Evolutionary conservation across 495 filamentous ascomycete species (phyloP), one percentile per base, ranked within the genome.

Genomic region (Penicillium tannophilum): DNA sequence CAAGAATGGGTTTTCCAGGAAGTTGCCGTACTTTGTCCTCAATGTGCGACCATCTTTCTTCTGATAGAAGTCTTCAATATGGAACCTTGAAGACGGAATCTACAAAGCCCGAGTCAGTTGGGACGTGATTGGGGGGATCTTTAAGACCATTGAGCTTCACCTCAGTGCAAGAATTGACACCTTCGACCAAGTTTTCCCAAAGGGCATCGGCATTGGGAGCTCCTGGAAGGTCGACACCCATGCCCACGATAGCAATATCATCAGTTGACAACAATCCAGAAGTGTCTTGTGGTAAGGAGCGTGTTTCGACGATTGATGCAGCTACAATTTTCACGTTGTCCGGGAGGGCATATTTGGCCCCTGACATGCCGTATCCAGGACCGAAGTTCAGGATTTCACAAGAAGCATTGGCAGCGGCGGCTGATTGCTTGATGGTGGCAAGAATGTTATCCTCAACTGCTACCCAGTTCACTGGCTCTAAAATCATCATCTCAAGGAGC

Each of bases 91-190:
- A 28, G 11, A 9, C 10, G 47, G 47, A 30, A 26, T 50, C 24
- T 30, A 23, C 4, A 41, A 3, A 41, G 10, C 2, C 2, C 44
- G 44, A 28, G 28, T 50, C 14, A 11, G 24, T 4, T 50, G 28
- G 23, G n/a, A 20, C 2, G 19, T 17, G 10, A 1, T 19, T 4
- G 4, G 19, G 19, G 17, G 19, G 10, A 20, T 10, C 5, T 10
- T 26, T 11, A 2, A 14, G 11, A 47, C 17, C 17, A 3, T 47
- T 12, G 10, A 12, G 19, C 12, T 26, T 20, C 10, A 47, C 44
- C 44, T 47, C 44, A 20, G 8, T 16, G 44, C 44, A 47, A 20
- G 44, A 47, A 47, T 47, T 50, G 24, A 50, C 47, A 19, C 47
- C 47, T 7, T 28, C 4, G 10, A 20, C 12, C 47, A 50, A 50